Conservation (phyloP, 2,329 filamentous ascomycete species). For the Fusarium nisikadoi region DNA sequence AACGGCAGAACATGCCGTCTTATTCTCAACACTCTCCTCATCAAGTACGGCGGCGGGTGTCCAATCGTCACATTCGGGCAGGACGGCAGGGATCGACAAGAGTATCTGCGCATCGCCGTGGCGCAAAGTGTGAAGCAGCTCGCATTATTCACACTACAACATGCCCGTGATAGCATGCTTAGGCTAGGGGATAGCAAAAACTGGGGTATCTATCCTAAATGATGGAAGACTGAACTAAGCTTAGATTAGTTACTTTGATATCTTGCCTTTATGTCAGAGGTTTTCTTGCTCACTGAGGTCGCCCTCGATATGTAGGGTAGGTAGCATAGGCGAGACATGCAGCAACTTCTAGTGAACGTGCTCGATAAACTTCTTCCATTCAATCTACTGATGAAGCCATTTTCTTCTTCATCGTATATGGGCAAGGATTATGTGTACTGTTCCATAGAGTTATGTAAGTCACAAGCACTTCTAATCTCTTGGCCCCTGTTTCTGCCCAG, state of each 20-base stretch:
- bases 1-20: slow-evolving; percentile 50
- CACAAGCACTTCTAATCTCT: not conserved
- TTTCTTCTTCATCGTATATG: not conserved
- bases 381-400: too few relatives aligned
- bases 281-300: not conserved
- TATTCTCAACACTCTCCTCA: slow-evolving; percentile 48
- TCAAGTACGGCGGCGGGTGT: slow-evolving; percentile 29
- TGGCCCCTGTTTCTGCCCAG: not conserved
- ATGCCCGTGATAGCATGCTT: not conserved
- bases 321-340: not conserved
- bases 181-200: not conserved
- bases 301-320: too few relatives aligned
- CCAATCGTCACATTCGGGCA: not conserved
- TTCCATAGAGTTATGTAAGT: not conserved
- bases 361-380: too few relatives aligned
- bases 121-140: not conserved
- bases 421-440: not conserved
- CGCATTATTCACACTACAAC: not conserved
- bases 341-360: not conserved
- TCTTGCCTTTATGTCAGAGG: not conserved
- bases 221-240: not conserved
- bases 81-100: not conserved
- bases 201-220: not conserved
- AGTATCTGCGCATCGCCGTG: not conserved
- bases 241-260: not conserved